These are phyloP conservation scores for Talaromyces sp. DNA, from an alignment of 2,329 filamentous ascomycete species.

Conservation along the genomic window DNA sequence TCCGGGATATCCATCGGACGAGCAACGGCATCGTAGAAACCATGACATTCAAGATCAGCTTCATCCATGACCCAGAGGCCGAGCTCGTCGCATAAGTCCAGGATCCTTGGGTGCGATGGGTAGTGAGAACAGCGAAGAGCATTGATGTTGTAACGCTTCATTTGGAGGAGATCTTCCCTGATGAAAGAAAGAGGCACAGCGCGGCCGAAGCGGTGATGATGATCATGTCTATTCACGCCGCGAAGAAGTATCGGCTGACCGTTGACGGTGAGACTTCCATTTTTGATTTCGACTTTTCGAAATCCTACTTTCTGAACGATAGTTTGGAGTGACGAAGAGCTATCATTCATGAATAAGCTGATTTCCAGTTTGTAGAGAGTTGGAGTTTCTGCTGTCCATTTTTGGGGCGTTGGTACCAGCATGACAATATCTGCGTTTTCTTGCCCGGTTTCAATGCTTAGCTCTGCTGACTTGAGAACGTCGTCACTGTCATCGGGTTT, in stretches of 20 bases:
- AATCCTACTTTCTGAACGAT: constrained; percentile 63
- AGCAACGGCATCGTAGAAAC: constrained; percentile 40
- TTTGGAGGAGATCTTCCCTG: constrained; percentile 61
- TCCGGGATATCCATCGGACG: constrained; percentile 55
- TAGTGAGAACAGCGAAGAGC: constrained; percentile 69
- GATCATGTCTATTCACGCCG: constrained; percentile 69
- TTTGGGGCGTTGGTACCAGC: background rate
- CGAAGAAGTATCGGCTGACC: constrained; percentile 60
- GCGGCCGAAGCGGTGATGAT: constrained; percentile 63
- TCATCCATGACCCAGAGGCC: constrained; percentile 41
- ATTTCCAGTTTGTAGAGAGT: background rate
- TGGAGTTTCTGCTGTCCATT: background rate
- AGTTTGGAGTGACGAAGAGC: background rate
- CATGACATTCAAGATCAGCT: constrained; percentile 40
- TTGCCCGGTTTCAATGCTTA: background rate
- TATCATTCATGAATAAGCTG: background rate
- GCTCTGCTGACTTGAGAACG: background rate
- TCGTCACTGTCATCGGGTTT: background rate
- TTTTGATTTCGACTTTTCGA: constrained; percentile 58
- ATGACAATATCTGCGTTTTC: background rate
- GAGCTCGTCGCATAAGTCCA: constrained; percentile 36
- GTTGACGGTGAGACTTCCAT: constrained; percentile 58
- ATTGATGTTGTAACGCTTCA: constrained; percentile 72
- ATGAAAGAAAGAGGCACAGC: constrained; percentile 64
- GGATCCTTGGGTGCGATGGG: constrained; percentile 46